Evolutionary conservation across 2,329 filamentous ascomycete species (phyloP), one percentile per base, ranked within the genome.

Genomic region (Sporothrix brasiliensis): DNA sequence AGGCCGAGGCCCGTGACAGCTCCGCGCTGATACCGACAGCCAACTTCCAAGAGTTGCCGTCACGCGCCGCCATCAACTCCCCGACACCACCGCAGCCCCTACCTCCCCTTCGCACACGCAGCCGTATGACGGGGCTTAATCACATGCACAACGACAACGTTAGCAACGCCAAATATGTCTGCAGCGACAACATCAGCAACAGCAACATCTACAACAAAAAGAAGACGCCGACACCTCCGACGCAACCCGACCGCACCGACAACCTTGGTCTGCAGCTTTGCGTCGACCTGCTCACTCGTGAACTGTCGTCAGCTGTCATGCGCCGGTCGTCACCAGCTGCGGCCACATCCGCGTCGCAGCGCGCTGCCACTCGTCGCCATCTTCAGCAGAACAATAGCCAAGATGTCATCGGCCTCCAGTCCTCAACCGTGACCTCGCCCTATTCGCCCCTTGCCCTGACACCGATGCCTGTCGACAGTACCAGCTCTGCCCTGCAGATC

Each of bases 251-350:
- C 5, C 72, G 74, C 27, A 73, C 75, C 1, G 78, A 80, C 52
- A 82, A 80, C 47, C 76, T 84, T 4, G 80, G 83, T 66, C 76
- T 87, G 27, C 83, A 86, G 70, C 83, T 86, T 54, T 84, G 83
- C 66, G 76, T 86, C 11, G 81, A 86, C 67, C 79, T 88, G 2
- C 79, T 88, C 52, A 82, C 81, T 4, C 80, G 80, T 24, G 85
- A 87, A 72, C 78, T 88, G 10, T 81, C 83, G 0, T 81, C 82
- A 0, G 81, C 81, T 0, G 73, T 84, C 52, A 56, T 69, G 2
- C 69, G 52, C 54, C 58, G 71, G 13, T 68, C 70, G 5, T 53
- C 63, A 47, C 27, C 63, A 14, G 54, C 63, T 30, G 52, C 71
- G 14, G 66, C 58, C 9, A 30, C 53, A 21, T 49, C 34, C 1